Conservation (phyloP, 2,329 filamentous ascomycete genomes). For the Fusarium begoniae region DNA sequence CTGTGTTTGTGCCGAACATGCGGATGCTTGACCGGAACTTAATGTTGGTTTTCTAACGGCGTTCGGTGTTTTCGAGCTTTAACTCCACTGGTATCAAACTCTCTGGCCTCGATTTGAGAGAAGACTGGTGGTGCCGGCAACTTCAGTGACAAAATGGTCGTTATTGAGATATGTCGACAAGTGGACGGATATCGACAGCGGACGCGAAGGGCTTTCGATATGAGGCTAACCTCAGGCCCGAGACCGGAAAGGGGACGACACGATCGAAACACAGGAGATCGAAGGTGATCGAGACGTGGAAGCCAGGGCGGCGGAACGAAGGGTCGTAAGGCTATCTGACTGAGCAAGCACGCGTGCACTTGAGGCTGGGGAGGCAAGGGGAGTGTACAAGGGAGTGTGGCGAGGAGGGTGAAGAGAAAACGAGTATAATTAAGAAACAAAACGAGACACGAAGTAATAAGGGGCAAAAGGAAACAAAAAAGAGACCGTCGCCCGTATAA, state of each 20-base stretch:
- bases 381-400: conserved; percentile 30
- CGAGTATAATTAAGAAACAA: conserved; percentile 4
- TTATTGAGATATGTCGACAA: neutral
- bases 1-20: neutral
- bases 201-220: conserved; percentile 6
- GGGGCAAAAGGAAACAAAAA: neutral
- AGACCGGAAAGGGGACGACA: conserved; percentile 2
- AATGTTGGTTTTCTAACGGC: neutral
- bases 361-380: conserved; percentile 24
- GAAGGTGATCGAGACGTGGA: conserved; percentile 10
- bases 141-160: neutral
- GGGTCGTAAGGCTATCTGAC: conserved; percentile 3
- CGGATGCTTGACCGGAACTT: neutral
- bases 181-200: conserved; percentile 1
- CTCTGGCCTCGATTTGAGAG: neutral
- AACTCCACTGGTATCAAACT: neutral
- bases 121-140: neutral
- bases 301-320: conserved; percentile 17
- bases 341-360: conserved; percentile 19
- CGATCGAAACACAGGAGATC: neutral
- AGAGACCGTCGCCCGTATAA: neutral
- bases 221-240: conserved; percentile 19
- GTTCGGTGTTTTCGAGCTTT: neutral
- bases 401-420: neutral
- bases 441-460: neutral